Conservation (phyloP, 2,329 filamentous ascomycete genomes). For the Fusarium dlaminii region DNA sequence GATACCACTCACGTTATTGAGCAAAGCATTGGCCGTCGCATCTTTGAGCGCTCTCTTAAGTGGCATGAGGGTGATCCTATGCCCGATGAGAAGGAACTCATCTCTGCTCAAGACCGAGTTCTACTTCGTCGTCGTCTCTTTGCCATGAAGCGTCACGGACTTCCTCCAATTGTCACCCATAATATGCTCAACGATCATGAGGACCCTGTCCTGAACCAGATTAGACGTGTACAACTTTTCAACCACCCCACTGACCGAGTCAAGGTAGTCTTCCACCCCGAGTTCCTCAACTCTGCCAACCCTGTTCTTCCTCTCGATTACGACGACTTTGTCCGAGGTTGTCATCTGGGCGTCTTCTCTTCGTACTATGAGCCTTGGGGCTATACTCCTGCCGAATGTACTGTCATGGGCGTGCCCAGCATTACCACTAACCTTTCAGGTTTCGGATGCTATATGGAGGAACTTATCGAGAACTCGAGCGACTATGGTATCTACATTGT, state of each 20-base stretch:
- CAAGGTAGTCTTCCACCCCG: constrained; percentile 97
- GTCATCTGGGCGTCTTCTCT: constrained; percentile 92
- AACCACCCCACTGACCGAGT: constrained; percentile 95
- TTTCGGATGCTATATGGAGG: constrained; percentile 99
- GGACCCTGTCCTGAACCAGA: constrained; percentile 94
- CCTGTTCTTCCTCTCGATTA: constrained; percentile 96
- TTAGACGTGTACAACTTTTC: constrained; percentile 95
- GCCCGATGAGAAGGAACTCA: constrained; percentile 96
- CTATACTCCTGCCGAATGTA: constrained; percentile 97
- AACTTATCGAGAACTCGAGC: constrained; percentile 95
- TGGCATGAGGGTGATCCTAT: constrained; percentile 96
- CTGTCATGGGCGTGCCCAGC: constrained; percentile 97
- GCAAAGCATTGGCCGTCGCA: constrained; percentile 87
- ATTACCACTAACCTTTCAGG: constrained; percentile 98
- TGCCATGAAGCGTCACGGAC: constrained; percentile 90
- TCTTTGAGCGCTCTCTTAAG: constrained; percentile 92
- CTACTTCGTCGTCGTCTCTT: constrained; percentile 90
- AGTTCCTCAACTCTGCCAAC: constrained; percentile 96
- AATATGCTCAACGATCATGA: constrained; percentile 97
- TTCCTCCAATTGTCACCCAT: constrained; percentile 97
- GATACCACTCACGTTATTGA: constrained; percentile 95
- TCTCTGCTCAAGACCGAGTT: constrained; percentile 91
- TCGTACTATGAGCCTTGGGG: constrained; percentile 99
- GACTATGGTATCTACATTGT: constrained; percentile 99
- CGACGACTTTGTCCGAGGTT: constrained; percentile 97